Evolutionary conservation across 768 basidiomycete genomes (phyloP).

Genomic region (Chlorophyllum brunneum): DNA sequence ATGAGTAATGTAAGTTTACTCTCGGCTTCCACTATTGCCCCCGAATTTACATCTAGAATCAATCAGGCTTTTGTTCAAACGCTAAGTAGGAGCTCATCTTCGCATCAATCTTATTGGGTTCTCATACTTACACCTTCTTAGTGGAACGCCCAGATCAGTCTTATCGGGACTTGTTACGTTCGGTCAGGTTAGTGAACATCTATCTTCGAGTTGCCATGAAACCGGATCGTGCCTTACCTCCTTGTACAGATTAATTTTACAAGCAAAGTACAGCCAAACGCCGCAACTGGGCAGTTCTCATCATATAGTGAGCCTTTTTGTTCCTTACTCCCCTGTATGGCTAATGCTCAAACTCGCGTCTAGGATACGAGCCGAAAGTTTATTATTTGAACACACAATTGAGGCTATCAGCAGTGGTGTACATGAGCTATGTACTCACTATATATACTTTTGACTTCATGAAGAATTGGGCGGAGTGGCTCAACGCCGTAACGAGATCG

Average conservation of each 20-base stretch:
- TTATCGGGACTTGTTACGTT: constrained; percentile 58
- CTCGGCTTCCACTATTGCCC: neutral
- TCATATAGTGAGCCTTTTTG: constrained; percentile 41
- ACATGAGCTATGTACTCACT: neutral
- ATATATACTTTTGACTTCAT: no score
- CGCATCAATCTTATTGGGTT: neutral
- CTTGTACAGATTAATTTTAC: constrained; percentile 43
- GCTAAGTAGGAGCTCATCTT: constrained; percentile 31
- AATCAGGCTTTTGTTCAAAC: constrained; percentile 58
- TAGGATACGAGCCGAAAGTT: constrained; percentile 35
- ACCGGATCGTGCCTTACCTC: neutral
- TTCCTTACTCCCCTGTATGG: neutral
- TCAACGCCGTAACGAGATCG: no score
- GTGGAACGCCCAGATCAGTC: constrained; percentile 53
- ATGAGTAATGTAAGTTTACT: constrained; percentile 68
- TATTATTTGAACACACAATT: constrained; percentile 20
- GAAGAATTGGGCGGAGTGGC: no score
- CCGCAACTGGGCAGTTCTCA: constrained; percentile 75
- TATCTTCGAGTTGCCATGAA: neutral
- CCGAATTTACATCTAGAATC: neutral
- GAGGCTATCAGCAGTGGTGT: neutral
- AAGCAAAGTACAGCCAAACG: constrained; percentile 62
- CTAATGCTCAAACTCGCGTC: neutral
- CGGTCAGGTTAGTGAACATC: constrained; percentile 41
- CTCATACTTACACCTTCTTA: constrained; percentile 8